These are phyloP conservation scores for Chrysosporium queenslandicum DNA, from an alignment of 2,329 filamentous ascomycete genomes.

Conservation along the genomic window DNA sequence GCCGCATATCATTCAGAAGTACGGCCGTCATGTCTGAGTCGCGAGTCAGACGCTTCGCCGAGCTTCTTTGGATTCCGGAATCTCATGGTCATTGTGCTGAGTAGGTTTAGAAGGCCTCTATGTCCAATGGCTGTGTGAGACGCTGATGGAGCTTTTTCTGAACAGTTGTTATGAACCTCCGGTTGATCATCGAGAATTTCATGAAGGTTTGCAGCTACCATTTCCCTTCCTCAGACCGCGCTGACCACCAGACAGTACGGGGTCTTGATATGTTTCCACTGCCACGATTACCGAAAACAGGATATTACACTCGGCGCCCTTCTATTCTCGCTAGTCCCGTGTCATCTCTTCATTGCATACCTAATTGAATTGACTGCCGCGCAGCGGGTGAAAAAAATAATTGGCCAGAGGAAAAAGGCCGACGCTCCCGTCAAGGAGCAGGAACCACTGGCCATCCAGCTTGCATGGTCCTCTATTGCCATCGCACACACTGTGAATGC, in stretches of 20 bases:
- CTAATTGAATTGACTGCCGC: constrained; percentile 79
- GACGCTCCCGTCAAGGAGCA: constrained; percentile 44
- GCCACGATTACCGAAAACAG: constrained; percentile 73
- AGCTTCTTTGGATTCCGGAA: constrained; percentile 93
- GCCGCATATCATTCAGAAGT: constrained; percentile 68
- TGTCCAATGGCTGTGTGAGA: not conserved
- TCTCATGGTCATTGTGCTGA: constrained; percentile 84
- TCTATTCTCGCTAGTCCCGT: constrained; percentile 79
- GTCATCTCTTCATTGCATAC: constrained; percentile 82
- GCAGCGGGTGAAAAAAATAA: constrained; percentile 60
- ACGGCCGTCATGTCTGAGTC: constrained; percentile 71
- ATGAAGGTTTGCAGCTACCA: constrained; percentile 57
- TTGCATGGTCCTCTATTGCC: constrained; percentile 71
- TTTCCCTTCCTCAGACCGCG: not conserved
- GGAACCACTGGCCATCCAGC: constrained; percentile 53
- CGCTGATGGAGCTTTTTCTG: not conserved
- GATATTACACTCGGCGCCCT: constrained; percentile 66
- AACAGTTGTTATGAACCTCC: constrained; percentile 79
- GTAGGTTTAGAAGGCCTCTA: constrained; percentile 40
- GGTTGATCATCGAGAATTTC: constrained; percentile 92
- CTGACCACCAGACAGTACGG: constrained; percentile 59
- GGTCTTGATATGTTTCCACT: constrained; percentile 81
- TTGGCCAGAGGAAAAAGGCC: constrained; percentile 46
- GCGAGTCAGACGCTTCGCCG: constrained; percentile 62
- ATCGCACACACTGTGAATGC: constrained; percentile 76